phyloP scores from a whole-genome alignment of 2,329 filamentous ascomycete species.

The Fulvia fulva region DNA sequence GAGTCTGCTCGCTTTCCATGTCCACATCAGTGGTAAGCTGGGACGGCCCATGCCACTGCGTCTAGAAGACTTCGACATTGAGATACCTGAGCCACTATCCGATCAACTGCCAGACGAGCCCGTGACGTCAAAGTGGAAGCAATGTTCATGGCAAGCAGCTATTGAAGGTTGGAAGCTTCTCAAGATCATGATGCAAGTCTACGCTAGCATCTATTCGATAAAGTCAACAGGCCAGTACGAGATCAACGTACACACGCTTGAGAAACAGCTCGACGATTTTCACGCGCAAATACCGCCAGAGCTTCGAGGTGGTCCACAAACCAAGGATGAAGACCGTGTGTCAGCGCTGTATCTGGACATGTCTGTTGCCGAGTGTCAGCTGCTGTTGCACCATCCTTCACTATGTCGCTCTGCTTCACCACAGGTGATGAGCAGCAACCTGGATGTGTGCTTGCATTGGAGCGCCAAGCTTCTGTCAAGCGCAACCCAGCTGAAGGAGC shows the following conservation, averaged over 20 bases:
- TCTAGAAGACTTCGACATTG: slow-evolving; percentile 72
- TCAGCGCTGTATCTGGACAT: slow-evolving; percentile 49
- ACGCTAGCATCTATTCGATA: slow-evolving; percentile 70
- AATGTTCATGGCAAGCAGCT: slow-evolving; percentile 65
- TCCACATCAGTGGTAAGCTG: slow-evolving; percentile 69
- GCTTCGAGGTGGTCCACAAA: slow-evolving; percentile 48
- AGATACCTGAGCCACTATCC: slow-evolving; percentile 66
- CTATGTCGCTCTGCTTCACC: slow-evolving; percentile 50
- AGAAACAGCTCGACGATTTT: slow-evolving; percentile 61
- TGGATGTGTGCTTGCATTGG: slow-evolving; percentile 60
- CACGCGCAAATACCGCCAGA: slow-evolving; percentile 60
- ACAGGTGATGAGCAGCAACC: slow-evolving; percentile 55
- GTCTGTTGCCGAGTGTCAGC: slow-evolving; percentile 46
- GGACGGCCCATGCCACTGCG: slow-evolving; percentile 73
- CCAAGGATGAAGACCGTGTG: slow-evolving; percentile 45
- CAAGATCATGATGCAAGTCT: slow-evolving; percentile 68
- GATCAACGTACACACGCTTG: slow-evolving; percentile 59
- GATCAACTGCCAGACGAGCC: slow-evolving; percentile 67
- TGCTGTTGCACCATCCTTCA: slow-evolving; percentile 52
- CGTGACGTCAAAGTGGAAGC: slow-evolving; percentile 39
- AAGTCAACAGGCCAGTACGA: slow-evolving; percentile 55
- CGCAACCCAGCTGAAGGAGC: slow-evolving; percentile 56
- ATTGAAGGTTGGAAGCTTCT: slow-evolving; percentile 63
- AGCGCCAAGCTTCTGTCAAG: slow-evolving; percentile 61
- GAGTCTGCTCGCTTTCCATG: slow-evolving; percentile 62